Evolutionary conservation across 331 rosid species (phyloP), one percentile per base, ranked within the genome.

Genomic region (Malus hybrid): DNA sequence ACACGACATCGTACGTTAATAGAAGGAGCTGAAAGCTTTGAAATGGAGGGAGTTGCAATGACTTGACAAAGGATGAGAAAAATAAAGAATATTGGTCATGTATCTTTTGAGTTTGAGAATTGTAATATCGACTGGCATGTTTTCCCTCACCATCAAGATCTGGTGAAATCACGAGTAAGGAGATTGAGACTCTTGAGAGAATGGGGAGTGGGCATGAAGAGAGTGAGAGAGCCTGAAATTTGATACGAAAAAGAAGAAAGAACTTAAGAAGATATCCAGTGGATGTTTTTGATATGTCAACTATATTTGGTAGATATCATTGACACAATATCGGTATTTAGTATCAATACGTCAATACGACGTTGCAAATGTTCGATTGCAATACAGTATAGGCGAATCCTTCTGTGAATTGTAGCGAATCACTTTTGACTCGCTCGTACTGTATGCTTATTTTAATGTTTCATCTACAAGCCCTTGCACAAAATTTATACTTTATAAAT

Each of bases 321-420:
- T 5, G 48, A 42, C 3, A 42, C 14, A 3, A 42, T 42, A 42
- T 52, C 8, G 4, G 20, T 52, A 52, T 52, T 52, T 52, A 4
- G 10, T 6, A 16, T 50, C n/a, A 50, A 50, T 50, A 50, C 7
- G 8, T 50, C 9, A 6, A 50, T 50, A 52, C 2, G 1, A 16
- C n/a, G 9, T 50, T 50, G 56, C 2, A 2, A 15, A 16, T 50
- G 18, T 50, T 50, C n/a, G 9, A 50, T 50, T 16, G 56, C 56
- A 16, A 50, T 6, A 50, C 1, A 2, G n/a, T 50, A 42, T 1
- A 1, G 0, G 14, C 1, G 1, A 50, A 0, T 50, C 9, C 4
- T 16, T 50, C 4, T 2, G 9, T 50, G 0, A 14, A 15, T 50
- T 15, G 7, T 6, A 15, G 0, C 9, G 1, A 15, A 8, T 50